phyloP scores from a whole-genome alignment of 1,284 basidiomycete genomes.

The Rhodofomes roseus region DNA sequence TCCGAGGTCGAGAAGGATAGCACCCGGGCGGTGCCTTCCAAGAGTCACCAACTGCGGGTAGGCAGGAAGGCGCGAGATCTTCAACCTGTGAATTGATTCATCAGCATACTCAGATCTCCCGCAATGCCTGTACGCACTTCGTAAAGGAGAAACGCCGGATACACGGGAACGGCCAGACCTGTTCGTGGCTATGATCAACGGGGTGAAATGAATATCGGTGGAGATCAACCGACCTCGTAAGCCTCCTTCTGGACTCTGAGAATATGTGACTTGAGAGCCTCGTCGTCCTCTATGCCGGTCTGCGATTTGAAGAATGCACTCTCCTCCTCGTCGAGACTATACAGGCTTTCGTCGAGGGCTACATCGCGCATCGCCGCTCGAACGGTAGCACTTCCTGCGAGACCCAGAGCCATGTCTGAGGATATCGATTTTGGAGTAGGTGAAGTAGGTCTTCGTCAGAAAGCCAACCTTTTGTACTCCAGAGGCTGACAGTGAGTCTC shows the following conservation, averaged over 20 bases:
- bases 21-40: constrained; percentile 29
- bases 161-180: constrained; percentile 15
- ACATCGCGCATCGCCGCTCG: constrained; percentile 40
- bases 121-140: constrained; percentile 3
- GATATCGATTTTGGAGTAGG: background rate
- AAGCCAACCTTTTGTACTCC: no score
- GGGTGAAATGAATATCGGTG: no score
- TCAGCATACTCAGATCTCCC: background rate
- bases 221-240: constrained; percentile 3
- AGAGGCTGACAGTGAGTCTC: no score
- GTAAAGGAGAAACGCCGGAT: constrained; percentile 16
- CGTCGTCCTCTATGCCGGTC: constrained; percentile 15
- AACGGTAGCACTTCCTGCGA: background rate
- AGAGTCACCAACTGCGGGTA: constrained; percentile 32
- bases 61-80: constrained; percentile 12
- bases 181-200: no score
- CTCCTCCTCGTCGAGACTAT: constrained; percentile 12
- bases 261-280: constrained; percentile 14
- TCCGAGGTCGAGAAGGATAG: constrained; percentile 41
- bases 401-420: background rate
- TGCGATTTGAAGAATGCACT: constrained; percentile 14
- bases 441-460: no score
- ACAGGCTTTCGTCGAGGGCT: constrained; percentile 2
- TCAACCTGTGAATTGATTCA: constrained; percentile 9
- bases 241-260: constrained; percentile 13